phyloP scores from a whole-genome alignment of 2,329 filamentous ascomycete genomes.

The Aspergillus brasiliensis region DNA sequence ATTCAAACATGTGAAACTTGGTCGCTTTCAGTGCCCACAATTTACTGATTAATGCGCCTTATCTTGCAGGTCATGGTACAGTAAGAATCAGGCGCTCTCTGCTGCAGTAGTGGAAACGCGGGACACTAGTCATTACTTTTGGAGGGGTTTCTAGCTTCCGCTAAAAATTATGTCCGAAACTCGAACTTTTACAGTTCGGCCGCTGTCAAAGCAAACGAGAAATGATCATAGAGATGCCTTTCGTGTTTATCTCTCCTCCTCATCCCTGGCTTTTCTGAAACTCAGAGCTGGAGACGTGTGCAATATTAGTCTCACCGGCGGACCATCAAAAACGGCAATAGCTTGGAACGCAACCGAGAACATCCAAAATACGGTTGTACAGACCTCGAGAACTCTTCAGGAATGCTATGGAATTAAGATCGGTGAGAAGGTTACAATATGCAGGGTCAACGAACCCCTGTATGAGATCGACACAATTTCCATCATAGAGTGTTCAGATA shows the following conservation, averaged over 20 bases:
- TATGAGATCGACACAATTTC: constrained; percentile 61
- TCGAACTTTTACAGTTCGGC: constrained; percentile 56
- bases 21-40: no score
- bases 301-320: constrained; percentile 39
- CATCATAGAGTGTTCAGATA: constrained; percentile 60
- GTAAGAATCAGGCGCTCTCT: not conserved
- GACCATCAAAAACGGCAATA: constrained; percentile 57
- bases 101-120: not conserved
- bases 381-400: constrained; percentile 74
- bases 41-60: not conserved
- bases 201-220: constrained; percentile 51
- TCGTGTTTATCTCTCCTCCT: constrained; percentile 59
- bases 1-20: not conserved
- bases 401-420: constrained; percentile 72
- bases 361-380: constrained; percentile 66
- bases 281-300: constrained; percentile 63
- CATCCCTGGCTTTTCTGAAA: constrained; percentile 57
- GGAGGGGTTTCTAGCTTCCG: not conserved
- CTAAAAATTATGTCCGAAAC: constrained; percentile 37
- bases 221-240: constrained; percentile 59
- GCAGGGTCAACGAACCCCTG: constrained; percentile 53
- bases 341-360: constrained; percentile 65
- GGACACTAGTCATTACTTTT: not conserved
- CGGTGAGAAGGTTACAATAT: constrained; percentile 67
- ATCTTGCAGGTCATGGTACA: not conserved